Evolutionary conservation across 2,329 filamentous ascomycete genomes (phyloP).

Genomic region (Botrytis squamosa): DNA sequence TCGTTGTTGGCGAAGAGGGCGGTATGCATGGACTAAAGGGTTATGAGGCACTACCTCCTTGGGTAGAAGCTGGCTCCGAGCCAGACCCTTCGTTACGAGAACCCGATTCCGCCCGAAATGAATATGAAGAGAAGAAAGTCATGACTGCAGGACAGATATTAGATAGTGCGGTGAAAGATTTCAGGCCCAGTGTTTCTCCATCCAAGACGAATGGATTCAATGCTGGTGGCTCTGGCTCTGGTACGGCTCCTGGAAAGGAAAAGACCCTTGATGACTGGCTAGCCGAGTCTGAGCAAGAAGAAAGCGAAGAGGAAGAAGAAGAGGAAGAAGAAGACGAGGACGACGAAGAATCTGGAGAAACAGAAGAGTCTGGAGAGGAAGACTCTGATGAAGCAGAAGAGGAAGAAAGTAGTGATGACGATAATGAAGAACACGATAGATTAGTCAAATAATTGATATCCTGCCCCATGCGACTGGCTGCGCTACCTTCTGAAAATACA

Average conservation of each 20-base stretch:
- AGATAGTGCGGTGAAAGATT: slow-evolving; percentile 53
- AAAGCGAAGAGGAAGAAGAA: slow-evolving; percentile 50
- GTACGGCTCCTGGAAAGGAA: slow-evolving; percentile 42
- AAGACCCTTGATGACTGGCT: slow-evolving; percentile 95
- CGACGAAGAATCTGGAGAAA: slow-evolving; percentile 40
- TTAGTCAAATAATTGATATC: slow-evolving; percentile 36
- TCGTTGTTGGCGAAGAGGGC: slow-evolving; percentile 76
- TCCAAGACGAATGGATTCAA: slow-evolving; percentile 50
- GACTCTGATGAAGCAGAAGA: slow-evolving; percentile 26
- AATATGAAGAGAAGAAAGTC: slow-evolving; percentile 42
- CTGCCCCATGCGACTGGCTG: slow-evolving; percentile 1
- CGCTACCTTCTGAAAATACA: slow-evolving; percentile 16
- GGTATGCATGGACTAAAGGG: slow-evolving; percentile 73
- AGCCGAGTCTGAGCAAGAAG: slow-evolving; percentile 54
- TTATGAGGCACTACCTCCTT: slow-evolving; percentile 77
- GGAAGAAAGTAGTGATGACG: slow-evolving; percentile 37
- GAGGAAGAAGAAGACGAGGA: slow-evolving; percentile 53
- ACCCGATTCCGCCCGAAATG: slow-evolving; percentile 45
- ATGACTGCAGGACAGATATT: slow-evolving; percentile 63
- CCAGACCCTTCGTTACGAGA: slow-evolving; percentile 74
- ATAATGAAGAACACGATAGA: slow-evolving; percentile 36
- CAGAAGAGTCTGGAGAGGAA: slow-evolving; percentile 25
- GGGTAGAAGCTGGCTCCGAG: slow-evolving; percentile 78
- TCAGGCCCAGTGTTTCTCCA: slow-evolving; percentile 37
- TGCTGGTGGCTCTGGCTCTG: slow-evolving; percentile 24